Evolutionary conservation across 176 grass and related monocot species (phyloP), one percentile per base, ranked within the genome.

Genomic region (Zea luxurians): DNA sequence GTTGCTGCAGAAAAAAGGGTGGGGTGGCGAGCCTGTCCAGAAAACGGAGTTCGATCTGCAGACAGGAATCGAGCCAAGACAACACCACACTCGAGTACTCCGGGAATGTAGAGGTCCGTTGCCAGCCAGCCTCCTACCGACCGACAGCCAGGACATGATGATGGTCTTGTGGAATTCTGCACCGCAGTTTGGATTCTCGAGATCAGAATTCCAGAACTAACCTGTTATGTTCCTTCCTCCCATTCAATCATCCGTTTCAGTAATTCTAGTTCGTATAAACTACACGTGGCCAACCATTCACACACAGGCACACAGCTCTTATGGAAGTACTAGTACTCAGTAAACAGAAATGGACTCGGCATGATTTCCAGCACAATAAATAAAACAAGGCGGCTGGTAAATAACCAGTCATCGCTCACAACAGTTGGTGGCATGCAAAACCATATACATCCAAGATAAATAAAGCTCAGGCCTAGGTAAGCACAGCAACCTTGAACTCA

Each of bases 381-480:
- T 43, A 58, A 42, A 84, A 78, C 76, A 80, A 76, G 34, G 5
- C 35, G 37, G 57, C 53, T 65, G 70, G 80, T 84, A 77, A 71
- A 80, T 84, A 84, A 67, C 79, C 74, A 79, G 18, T 73, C 40
- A 61, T 67, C 15, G 7, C 36, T 48, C 55, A 70, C 70, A 88
- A 79, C 63, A 37, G 47, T 27, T 13, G 6, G 12, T 27, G 37
- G n/a, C 76, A 62, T 40, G 46, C 55, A 84, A 84, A 76, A 75
- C 57, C 77, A 84, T 88, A 43, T 71, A 80, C 86, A 88, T 21
- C 41, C 41, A 64, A 76, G 34, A 76, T 49, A 58, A 64, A 43
- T 49, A 71, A 78, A 84, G n/a, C 21, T 27, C 76, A 69, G 84
- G 55, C 63, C 77, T 71, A 64, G 36, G 46, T 76, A 37, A 84